Evolutionary conservation across 2,329 filamentous ascomycete genomes (phyloP).

Genomic region (Neofusicoccum ribis): DNA sequence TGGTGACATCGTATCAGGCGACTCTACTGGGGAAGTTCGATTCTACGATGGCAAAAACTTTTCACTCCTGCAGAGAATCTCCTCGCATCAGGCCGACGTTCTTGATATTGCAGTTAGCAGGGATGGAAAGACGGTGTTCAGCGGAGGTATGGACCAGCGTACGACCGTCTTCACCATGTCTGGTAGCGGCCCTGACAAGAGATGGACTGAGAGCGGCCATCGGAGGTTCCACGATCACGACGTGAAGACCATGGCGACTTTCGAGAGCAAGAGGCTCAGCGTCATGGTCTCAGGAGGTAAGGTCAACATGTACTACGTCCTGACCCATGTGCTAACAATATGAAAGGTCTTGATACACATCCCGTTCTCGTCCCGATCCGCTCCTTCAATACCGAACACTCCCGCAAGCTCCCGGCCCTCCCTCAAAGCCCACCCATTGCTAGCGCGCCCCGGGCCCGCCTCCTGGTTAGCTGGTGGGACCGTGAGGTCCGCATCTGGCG

Average conservation of each 20-base stretch:
- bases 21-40: conserved; percentile 89
- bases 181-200: conserved; percentile 33
- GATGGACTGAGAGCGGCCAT: conserved; percentile 85
- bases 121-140: conserved; percentile 80
- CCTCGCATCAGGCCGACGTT: conserved; percentile 86
- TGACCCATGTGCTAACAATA: conserved; percentile 29
- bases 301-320: conserved; percentile 27
- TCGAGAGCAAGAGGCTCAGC: conserved; percentile 80
- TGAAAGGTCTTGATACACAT: conserved; percentile 75
- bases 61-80: conserved; percentile 80
- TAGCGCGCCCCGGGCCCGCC: conserved; percentile 70
- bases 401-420: conserved; percentile 77
- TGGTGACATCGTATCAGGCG: conserved; percentile 89
- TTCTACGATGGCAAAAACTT: conserved; percentile 95
- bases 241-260: conserved; percentile 90
- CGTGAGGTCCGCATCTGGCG: conserved; percentile 83
- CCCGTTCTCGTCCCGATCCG: conserved; percentile 80
- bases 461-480: conserved; percentile 92
- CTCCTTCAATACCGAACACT: conserved; percentile 75
- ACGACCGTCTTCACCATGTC: conserved; percentile 76
- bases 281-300: conserved; percentile 88
- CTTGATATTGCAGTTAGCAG: conserved; percentile 80
- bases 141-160: conserved; percentile 86
- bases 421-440: conserved; percentile 74
- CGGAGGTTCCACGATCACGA: conserved; percentile 88